These are phyloP conservation scores for Backusella tarrabulga DNA, from an alignment of 192 early-diverging fungal genomes.

Conservation along the genomic window DNA sequence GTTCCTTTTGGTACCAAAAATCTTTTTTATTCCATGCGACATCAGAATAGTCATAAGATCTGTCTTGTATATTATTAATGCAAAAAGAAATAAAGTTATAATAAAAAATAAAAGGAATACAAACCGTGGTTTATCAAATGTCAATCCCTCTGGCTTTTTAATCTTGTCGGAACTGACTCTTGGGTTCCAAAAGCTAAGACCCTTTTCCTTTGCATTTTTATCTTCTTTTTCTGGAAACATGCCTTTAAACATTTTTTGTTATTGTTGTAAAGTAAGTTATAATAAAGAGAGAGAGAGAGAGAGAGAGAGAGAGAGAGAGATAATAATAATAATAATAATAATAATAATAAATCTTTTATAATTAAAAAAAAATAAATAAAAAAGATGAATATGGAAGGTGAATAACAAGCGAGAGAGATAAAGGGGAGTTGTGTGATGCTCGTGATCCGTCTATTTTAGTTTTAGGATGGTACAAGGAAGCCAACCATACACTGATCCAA, in stretches of 20 bases:
- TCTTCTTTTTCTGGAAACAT: not conserved
- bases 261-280: not conserved
- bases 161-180: not conserved
- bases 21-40: not conserved
- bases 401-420: not conserved
- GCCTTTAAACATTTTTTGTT: not conserved
- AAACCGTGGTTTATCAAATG: conserved; percentile 3
- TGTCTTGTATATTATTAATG: not conserved
- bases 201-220: not conserved
- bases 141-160: conserved; percentile 1
- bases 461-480: conserved; percentile 37
- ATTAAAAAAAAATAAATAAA: not conserved
- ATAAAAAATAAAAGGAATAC: not conserved
- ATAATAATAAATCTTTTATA: not conserved
- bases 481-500: conserved; percentile 83
- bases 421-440: not conserved
- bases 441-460: not conserved
- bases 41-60: not conserved
- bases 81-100: not conserved
- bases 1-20: not conserved
- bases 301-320: not conserved
- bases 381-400: not conserved
- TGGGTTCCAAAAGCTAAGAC: conserved; percentile 3
- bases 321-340: not conserved
- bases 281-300: not conserved